These are phyloP conservation scores for Microdochium bolleyi DNA, from an alignment of 2,329 filamentous ascomycete genomes.

Conservation along the genomic window DNA sequence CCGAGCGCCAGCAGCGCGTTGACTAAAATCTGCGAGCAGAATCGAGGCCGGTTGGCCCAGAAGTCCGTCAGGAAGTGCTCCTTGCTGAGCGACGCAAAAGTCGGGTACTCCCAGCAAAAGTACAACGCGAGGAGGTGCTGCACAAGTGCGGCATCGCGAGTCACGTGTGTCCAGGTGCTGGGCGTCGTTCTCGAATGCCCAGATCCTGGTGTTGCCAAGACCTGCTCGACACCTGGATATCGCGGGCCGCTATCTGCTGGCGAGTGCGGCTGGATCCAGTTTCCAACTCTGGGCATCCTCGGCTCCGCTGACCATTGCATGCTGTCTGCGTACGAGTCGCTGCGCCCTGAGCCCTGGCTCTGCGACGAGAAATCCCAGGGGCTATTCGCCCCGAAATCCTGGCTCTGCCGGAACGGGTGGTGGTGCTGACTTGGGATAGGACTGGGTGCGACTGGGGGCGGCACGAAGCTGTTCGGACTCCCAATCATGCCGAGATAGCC, in stretches of 20 bases:
- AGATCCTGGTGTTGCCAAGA: constrained; percentile 37
- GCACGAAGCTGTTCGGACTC: constrained; percentile 13
- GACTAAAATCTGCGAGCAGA: constrained; percentile 60
- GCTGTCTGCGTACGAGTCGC: constrained; percentile 36
- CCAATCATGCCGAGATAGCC: constrained; percentile 15
- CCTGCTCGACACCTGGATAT: constrained; percentile 35
- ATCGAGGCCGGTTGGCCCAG: constrained; percentile 48
- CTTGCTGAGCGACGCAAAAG: constrained; percentile 64
- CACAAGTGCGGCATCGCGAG: constrained; percentile 48
- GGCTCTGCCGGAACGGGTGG: constrained; percentile 15
- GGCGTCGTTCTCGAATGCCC: constrained; percentile 23
- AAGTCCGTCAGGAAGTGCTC: constrained; percentile 65
- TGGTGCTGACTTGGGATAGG: constrained; percentile 21
- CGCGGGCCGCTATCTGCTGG: constrained; percentile 16
- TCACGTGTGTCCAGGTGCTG: constrained; percentile 53
- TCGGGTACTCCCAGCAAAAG: constrained; percentile 71
- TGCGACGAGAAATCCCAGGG: constrained; percentile 40
- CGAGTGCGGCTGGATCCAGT: constrained; percentile 38
- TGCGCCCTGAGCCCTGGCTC: constrained; percentile 38
- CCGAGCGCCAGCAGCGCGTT: constrained; percentile 59
- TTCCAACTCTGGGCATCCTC: constrained; percentile 36
- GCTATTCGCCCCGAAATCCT: constrained; percentile 34
- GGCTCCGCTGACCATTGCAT: constrained; percentile 38
- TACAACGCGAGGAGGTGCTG: constrained; percentile 58
- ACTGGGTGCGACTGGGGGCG: constrained; percentile 19